A percentile compares a stretch with the other conserved stretches of the same genome.
Conservation (phyloP, 352 stramenopile species). For the Phytophthora aleatoria region DNA sequence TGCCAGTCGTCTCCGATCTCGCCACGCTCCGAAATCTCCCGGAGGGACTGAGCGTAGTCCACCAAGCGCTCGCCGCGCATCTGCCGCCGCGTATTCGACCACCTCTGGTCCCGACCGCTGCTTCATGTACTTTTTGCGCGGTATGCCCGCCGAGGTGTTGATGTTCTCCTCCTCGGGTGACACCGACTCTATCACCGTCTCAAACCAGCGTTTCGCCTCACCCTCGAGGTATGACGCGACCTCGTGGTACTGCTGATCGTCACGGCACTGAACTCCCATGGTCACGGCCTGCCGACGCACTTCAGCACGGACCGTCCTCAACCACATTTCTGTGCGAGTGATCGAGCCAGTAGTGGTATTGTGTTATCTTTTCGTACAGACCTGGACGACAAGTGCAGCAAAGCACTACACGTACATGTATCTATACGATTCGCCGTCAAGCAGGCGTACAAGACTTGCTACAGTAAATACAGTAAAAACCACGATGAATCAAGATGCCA, state of each 20-base stretch:
- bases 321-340: not conserved
- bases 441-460: no score
- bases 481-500: conserved; percentile 13
- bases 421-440: no score
- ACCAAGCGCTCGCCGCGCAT: not conserved
- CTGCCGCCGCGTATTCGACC: not conserved
- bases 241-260: conserved; percentile 7
- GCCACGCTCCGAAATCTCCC: not conserved
- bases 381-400: no score
- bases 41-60: conserved; percentile 1
- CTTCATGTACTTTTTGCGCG: conserved; percentile 5
- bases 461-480: no score
- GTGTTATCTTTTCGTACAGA: no score
- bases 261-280: not conserved
- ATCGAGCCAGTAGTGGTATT: no score
- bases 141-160: not conserved
- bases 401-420: no score
- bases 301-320: not conserved
- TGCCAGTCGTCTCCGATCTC: conserved; percentile 2
- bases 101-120: conserved; percentile 8
- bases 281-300: not conserved
- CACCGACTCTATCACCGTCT: conserved; percentile 8
- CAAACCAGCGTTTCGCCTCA: conserved; percentile 10
- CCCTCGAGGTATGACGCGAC: conserved; percentile 9
- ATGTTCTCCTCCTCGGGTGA: not conserved